Conservation (phyloP, 129 eudicot genomes). For the Pseudognaphalium luteoalbum region DNA sequence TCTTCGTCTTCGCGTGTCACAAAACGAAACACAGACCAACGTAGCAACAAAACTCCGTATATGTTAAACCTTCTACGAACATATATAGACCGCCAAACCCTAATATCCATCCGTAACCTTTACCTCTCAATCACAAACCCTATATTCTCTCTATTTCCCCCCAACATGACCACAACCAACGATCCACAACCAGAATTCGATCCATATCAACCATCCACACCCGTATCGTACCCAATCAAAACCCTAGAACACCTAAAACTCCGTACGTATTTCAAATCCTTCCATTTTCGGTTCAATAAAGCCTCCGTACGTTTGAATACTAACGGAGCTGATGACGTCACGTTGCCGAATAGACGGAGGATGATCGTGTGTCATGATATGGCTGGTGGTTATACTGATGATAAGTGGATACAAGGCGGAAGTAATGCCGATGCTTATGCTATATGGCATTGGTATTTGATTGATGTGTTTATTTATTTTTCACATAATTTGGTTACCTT, state of each 20-base stretch:
- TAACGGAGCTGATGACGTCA: conserved; percentile 18
- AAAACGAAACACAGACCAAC: no score
- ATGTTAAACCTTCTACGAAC: conserved; percentile 37
- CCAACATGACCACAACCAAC: conserved; percentile 32
- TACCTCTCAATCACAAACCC: conserved; percentile 32
- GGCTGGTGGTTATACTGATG: conserved; percentile 86
- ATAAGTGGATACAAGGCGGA: conserved; percentile 86
- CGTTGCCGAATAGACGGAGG: conserved; percentile 63
- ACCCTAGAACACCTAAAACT: conserved; percentile 57
- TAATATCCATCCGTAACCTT: conserved; percentile 34
- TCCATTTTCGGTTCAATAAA: conserved; percentile 71
- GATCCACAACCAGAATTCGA: conserved; percentile 44
- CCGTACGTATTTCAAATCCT: conserved; percentile 65
- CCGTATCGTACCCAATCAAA: conserved; percentile 73
- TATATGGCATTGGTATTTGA: conserved; percentile 96
- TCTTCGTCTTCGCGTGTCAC: not conserved
- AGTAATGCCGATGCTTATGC: conserved; percentile 61
- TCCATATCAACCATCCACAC: conserved; percentile 54
- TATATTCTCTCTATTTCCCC: conserved; percentile 32
- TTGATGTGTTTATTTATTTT: conserved; percentile 86
- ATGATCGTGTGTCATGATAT: conserved; percentile 88
- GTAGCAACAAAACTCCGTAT: not conserved
- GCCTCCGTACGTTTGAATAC: conserved; percentile 40
- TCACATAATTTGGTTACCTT: conserved; percentile 80
- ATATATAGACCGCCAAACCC: conserved; percentile 41